Conservation (phyloP, 495 filamentous ascomycete species). For the Durotheca rogersii region DNA sequence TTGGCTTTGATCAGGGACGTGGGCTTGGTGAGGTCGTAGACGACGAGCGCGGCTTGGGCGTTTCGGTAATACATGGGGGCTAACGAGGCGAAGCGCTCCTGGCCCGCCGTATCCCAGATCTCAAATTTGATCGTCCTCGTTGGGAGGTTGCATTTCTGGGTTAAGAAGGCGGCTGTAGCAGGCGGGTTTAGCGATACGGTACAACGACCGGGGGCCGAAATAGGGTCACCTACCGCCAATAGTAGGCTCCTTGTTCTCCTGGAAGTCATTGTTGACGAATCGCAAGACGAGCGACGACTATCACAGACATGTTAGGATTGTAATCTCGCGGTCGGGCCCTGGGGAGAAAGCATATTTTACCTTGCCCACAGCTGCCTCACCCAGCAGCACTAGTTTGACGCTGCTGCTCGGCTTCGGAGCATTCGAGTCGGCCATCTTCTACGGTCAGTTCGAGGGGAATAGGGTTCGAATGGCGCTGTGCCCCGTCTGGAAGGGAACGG, state of each 20-base stretch:
- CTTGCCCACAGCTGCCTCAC: constrained; percentile 98
- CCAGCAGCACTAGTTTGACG: constrained; percentile 96
- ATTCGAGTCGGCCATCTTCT: constrained; percentile 57
- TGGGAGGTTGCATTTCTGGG: constrained; percentile 96
- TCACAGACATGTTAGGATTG: constrained; percentile 24
- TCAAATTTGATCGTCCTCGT: constrained; percentile 98
- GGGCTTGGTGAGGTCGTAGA: constrained; percentile 97
- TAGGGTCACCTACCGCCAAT: constrained; percentile 77
- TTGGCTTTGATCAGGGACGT: constrained; percentile 94
- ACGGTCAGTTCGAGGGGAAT: no score
- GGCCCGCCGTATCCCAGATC: constrained; percentile 99
- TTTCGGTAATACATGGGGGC: constrained; percentile 99
- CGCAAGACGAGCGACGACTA: constrained; percentile 96
- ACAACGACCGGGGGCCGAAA: constrained; percentile 4
- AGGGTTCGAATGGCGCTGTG: constrained; percentile 2
- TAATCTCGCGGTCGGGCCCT: neutral
- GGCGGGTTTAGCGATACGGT: neutral
- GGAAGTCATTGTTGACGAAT: constrained; percentile 99
- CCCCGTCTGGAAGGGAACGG: constrained; percentile 1
- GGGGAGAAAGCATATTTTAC: constrained; percentile 72
- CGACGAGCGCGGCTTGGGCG: constrained; percentile 95
- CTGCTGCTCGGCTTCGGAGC: constrained; percentile 95
- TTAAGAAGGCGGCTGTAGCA: constrained; percentile 84
- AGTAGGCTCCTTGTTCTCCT: constrained; percentile 99
- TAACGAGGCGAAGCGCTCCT: constrained; percentile 95